Percentiles rank a stretch among this genome's conserved stretches.
Evolutionary conservation across 2,329 filamentous ascomycete genomes (phyloP).

Genomic region (Phaeoacremonium minimum): DNA sequence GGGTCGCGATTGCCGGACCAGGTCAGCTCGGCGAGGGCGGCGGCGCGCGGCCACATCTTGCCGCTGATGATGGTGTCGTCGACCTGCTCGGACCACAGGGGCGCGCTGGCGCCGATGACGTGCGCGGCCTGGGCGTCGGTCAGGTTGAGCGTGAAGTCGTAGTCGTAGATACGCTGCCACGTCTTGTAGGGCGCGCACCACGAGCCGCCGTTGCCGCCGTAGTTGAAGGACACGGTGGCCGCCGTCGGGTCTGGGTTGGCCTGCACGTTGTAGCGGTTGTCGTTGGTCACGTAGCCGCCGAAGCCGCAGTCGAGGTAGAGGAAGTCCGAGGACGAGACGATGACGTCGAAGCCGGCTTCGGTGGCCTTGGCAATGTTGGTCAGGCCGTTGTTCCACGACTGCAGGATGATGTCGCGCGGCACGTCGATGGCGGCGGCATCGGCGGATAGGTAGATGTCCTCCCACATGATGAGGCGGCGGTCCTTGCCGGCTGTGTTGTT

Average conservation of each 20-base stretch:
- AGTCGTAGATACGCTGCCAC: slow-evolving; percentile 57
- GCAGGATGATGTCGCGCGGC: slow-evolving; percentile 46
- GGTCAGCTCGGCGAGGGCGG: slow-evolving; percentile 48
- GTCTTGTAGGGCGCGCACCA: slow-evolving; percentile 57
- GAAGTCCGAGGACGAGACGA: slow-evolving; percentile 52
- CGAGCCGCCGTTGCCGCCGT: slow-evolving; percentile 45
- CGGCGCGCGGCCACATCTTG: slow-evolving; percentile 53
- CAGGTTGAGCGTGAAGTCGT: slow-evolving; percentile 47
- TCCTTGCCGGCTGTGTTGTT: too few relatives aligned
- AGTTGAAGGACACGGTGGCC: slow-evolving; percentile 45
- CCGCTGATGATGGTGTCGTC: slow-evolving; percentile 45
- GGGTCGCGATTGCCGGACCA: slow-evolving; percentile 53
- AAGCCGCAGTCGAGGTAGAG: slow-evolving; percentile 53
- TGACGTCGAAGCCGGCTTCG: slow-evolving; percentile 43
- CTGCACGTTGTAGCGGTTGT: slow-evolving; percentile 50
- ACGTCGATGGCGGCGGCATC: slow-evolving; percentile 38
- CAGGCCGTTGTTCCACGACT: slow-evolving; percentile 50
- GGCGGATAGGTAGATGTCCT: slow-evolving; percentile 43
- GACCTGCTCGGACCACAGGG: slow-evolving; percentile 51
- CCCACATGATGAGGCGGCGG: slow-evolving; percentile 54
- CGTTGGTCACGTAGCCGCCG: slow-evolving; percentile 50
- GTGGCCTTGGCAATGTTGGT: slow-evolving; percentile 47
- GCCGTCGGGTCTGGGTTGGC: slow-evolving; percentile 45
- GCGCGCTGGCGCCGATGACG: slow-evolving; percentile 45
- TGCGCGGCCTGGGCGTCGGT: slow-evolving; percentile 39